Conservation (phyloP, 306 rosid genomes). For the Inga laurina region DNA sequence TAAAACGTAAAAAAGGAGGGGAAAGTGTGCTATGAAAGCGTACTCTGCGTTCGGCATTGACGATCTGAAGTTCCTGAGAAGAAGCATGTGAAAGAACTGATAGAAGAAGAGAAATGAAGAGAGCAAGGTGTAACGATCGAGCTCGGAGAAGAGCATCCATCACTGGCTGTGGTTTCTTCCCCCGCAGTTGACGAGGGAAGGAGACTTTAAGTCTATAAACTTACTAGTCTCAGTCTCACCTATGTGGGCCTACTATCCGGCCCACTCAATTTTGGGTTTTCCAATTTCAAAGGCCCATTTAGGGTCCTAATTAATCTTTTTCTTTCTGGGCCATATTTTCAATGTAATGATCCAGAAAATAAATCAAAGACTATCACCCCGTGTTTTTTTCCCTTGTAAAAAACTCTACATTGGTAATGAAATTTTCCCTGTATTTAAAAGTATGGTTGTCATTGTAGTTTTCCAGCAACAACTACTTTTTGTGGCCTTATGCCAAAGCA, state of each 20-base stretch:
- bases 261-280: not conserved
- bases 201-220: conserved; percentile 27
- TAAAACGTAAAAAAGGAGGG: not conserved
- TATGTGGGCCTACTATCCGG: not conserved
- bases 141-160: conserved; percentile 64
- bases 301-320: not conserved
- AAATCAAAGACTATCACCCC: no score
- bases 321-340: not conserved
- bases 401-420: not conserved
- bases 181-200: conserved; percentile 41
- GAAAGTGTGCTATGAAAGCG: conserved; percentile 26
- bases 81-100: conserved; percentile 42
- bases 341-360: not conserved
- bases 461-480: no score
- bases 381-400: no score
- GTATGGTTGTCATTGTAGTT: no score
- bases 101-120: conserved; percentile 41
- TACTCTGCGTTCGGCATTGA: conserved; percentile 95
- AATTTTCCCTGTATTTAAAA: no score
- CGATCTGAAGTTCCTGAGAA: conserved; percentile 64
- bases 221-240: not conserved
- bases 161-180: conserved; percentile 24
- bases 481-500: no score
- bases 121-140: conserved; percentile 37
- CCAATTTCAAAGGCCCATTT: not conserved